Percentiles rank a stretch among this genome's conserved stretches.
phyloP scores from a whole-genome alignment of 2,329 filamentous ascomycete genomes.

The Geosmithia flava region DNA sequence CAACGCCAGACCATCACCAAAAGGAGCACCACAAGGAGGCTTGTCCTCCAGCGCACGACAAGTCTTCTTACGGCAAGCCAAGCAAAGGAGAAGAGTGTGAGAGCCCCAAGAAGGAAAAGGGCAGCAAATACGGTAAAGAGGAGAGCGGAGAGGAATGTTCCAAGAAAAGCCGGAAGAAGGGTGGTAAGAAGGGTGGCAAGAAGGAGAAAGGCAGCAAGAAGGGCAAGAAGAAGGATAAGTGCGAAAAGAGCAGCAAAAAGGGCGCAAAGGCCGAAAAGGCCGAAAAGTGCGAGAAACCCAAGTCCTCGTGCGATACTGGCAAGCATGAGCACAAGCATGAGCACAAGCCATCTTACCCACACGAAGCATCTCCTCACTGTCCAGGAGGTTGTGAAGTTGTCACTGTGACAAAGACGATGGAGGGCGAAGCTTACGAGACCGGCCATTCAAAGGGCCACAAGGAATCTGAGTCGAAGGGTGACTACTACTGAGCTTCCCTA shows the following conservation, averaged over 20 bases:
- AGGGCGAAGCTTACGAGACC: neutral
- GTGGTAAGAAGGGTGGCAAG: neutral
- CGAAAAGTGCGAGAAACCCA: neutral
- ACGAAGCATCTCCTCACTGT: neutral
- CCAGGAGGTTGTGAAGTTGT: neutral
- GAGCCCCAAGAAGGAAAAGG: neutral
- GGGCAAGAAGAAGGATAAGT: neutral
- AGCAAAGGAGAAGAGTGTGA: neutral
- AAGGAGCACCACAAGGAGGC: neutral
- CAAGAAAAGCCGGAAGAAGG: neutral
- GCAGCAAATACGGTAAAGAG: neutral
- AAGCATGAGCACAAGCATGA: neutral
- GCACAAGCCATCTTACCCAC: neutral
- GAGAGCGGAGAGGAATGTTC: too few relatives aligned
- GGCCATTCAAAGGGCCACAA: neutral
- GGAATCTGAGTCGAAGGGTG: neutral
- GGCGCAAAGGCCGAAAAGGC: neutral
- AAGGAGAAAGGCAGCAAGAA: neutral
- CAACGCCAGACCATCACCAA: neutral
- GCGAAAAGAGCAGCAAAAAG: neutral
- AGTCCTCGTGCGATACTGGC: too few relatives aligned
- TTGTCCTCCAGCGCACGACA: neutral
- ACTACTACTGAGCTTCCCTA: neutral
- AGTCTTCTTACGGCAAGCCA: neutral
- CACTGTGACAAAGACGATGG: neutral